Base-by-base conservation (phyloP, 1,139 yeast genomes). In the Candida albicans region DNA sequence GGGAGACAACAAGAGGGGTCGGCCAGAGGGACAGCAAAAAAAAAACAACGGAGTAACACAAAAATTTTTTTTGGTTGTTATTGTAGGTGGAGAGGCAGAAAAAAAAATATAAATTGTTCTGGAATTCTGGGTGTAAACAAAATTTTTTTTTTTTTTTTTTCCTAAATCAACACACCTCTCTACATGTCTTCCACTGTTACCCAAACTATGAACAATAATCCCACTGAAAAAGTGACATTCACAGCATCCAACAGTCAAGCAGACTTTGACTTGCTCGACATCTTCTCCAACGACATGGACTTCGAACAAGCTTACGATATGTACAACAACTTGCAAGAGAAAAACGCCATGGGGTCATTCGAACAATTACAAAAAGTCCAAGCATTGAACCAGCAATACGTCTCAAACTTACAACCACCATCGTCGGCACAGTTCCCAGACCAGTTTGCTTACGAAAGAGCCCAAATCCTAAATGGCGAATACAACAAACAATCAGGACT, bases 281-380 rank as follows among this genome's bases (percentile, higher is more conserved):
- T 64, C 59, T 62, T 64, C 30, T 57, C 67, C n/a, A 54, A 63
- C 11, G 77, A 72, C 55, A 73, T 73, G 77, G 73, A 73, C 47
- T 73, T 73, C 44, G 78, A 73, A 58, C 76, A 71, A 55, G 77
- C 77, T 22, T 73, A 70, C 52, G 53, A 61, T 31, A 68, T 70
- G 70, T 73, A 71, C 54, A 59, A 65, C 36, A 62, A 60, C 37
- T 56, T 72, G 41, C 77, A 72, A 52, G 75, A 71, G 41, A 70
- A 69, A 43, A 61, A 65, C 39, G 75, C 74, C 18, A 41, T 62
- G 30, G 54, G 55, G 27, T 68, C 68, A 25, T 61, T 73, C 33
- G 76, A 71, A 46, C 67, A 63, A 46, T 64, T 73, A 49, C 70
- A 69, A 47, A 64, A 61, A 51, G 73, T 67, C 1, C 78, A 72